Evolutionary conservation across 2,329 filamentous ascomycete species (phyloP), one percentile per base, ranked within the genome.

Genomic region (Ceratocystis harringtonii): DNA sequence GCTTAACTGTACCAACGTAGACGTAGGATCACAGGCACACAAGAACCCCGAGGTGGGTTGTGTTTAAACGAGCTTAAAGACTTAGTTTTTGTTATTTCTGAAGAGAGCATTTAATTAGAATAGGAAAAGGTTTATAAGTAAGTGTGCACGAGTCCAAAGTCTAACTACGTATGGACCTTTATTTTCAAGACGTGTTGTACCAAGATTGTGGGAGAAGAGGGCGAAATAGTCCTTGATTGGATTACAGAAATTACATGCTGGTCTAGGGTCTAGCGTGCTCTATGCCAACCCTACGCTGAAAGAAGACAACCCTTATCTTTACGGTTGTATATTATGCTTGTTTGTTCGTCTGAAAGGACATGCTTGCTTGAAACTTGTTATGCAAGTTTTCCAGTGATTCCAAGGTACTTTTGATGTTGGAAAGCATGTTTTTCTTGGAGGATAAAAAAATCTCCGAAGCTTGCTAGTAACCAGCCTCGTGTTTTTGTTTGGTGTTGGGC

Each of bases 391-490:
- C 48, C 28, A 57, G 15, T 32, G 17, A 4, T n/a, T 57, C 32
- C 52, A 32, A 57, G 28, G 52, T 57, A 57, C 52, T 57, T 57
- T 57, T 36, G 52, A 30, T 22, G 25, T n/a, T 30, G 28, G 52
- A 57, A 57, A 57, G 28, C 52, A 57, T 17, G 52, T 57, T 57
- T 57, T 57, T 32, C 52, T 57, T 57, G 52, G 52, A n/a, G 25
- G 17, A 32, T 17, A n/a, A 17, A 32, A 5, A 57, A 57, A 2
- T 57, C 28, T n/a, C 52, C 25, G 12, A 57, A 30, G 52, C 28
- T 12, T 57, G 52, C 52, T 8, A 17, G 28, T 30, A 17, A 57
- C 25, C 52, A 57, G n/a, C 52, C 52, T 30, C 52, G 6, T 57
- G 5, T 57, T 57, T 57, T 57, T 17, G 12, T 6, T 30, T 32